phyloP scores from a whole-genome alignment of 2,329 filamentous ascomycete species.

The Salinomyces thailandicus region DNA sequence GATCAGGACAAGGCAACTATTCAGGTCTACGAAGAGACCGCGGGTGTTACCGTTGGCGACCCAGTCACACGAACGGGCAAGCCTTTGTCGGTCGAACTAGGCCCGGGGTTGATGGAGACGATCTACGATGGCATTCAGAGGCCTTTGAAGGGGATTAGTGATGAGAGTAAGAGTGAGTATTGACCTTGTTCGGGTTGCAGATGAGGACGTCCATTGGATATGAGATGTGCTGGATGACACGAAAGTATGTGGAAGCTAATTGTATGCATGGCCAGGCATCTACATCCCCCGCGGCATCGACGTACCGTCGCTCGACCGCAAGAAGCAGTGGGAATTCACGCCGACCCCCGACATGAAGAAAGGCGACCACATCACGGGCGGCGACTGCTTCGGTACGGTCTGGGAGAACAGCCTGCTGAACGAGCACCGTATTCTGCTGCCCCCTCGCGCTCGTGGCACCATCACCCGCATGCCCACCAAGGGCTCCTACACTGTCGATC shows the following conservation, averaged over 20 bases:
- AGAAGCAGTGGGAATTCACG: slow-evolving; percentile 94
- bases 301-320: slow-evolving; percentile 75
- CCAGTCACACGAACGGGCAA: slow-evolving; percentile 85
- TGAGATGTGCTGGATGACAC: not conserved
- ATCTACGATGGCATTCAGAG: slow-evolving; percentile 99
- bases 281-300: slow-evolving; percentile 95
- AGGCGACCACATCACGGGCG: slow-evolving; percentile 91
- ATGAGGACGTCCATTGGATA: too few relatives aligned
- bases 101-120: slow-evolving; percentile 92
- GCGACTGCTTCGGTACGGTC: slow-evolving; percentile 90
- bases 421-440: slow-evolving; percentile 86
- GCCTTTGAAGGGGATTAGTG: slow-evolving; percentile 75
- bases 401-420: slow-evolving; percentile 92
- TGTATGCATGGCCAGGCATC: slow-evolving; percentile 52
- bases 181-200: too few relatives aligned
- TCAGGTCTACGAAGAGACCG: slow-evolving; percentile 98
- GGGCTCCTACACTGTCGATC: slow-evolving; percentile 85
- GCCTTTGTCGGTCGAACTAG: slow-evolving; percentile 92
- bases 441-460: slow-evolving; percentile 78
- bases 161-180: slow-evolving; percentile 53
- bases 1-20: slow-evolving; percentile 91
- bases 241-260: not conserved
- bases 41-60: slow-evolving; percentile 91
- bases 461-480: slow-evolving; percentile 85
- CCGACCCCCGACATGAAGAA: slow-evolving; percentile 69